phyloP scores from a whole-genome alignment of 345 rosid species.

The Populus ilicifolia region DNA sequence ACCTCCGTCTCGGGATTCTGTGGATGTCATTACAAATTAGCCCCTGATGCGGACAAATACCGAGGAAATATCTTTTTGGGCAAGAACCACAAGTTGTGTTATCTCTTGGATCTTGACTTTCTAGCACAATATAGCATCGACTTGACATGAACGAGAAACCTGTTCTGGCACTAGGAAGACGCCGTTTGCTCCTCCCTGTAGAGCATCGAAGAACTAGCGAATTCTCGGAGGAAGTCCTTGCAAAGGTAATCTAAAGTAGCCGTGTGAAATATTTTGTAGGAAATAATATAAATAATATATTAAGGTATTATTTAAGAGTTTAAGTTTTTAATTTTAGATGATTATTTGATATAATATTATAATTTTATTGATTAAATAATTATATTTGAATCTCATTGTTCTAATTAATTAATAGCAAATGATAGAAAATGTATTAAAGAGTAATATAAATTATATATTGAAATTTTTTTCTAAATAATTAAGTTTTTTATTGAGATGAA shows the following conservation, averaged over 20 bases:
- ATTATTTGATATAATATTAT: too few species aligned
- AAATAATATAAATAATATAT: too few species aligned
- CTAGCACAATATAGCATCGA: not conserved
- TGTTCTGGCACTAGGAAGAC: not conserved
- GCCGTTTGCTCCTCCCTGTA: not conserved
- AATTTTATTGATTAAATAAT: too few species aligned
- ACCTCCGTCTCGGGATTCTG: not conserved
- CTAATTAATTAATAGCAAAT: too few species aligned
- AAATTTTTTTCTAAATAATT: too few species aligned
- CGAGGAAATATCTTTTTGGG: not conserved
- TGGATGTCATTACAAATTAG: not conserved
- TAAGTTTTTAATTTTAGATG: too few species aligned
- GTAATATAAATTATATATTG: too few species aligned
- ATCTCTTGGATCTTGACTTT: not conserved
- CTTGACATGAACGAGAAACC: not conserved
- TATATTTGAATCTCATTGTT: too few species aligned
- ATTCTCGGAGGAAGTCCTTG: not conserved
- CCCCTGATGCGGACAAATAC: not conserved
- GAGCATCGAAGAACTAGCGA: not conserved
- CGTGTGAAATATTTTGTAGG: too few species aligned
- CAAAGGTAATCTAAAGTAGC: not conserved
- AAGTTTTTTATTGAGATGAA: too few species aligned
- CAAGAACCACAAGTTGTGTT: not conserved
- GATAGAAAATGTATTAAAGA: too few species aligned
- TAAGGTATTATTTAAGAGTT: too few species aligned